These are phyloP conservation scores for Leccinum pellstonianum DNA, from an alignment of 768 basidiomycete genomes.

Conservation along the genomic window DNA sequence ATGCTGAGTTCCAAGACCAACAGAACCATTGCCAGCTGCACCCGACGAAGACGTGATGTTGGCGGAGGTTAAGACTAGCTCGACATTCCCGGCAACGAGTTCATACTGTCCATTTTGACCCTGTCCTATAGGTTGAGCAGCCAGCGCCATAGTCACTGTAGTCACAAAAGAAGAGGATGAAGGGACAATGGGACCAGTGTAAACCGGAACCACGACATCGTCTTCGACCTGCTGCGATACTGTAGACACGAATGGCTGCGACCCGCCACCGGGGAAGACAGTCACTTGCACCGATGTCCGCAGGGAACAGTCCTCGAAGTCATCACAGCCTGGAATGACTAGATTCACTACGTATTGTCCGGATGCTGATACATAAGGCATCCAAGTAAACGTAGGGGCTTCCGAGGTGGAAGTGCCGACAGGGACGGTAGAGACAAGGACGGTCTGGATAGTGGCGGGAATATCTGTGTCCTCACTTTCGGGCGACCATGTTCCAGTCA, in stretches of 20 bases:
- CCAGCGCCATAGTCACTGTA: conserved; percentile 74
- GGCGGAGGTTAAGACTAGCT: conserved; percentile 69
- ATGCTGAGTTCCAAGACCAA: conserved; percentile 36
- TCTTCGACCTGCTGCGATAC: conserved; percentile 69
- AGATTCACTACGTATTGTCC: conserved; percentile 85
- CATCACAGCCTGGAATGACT: conserved; percentile 81
- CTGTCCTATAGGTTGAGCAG: conserved; percentile 57
- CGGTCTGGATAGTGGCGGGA: conserved; percentile 73
- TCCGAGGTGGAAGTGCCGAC: conserved; percentile 60
- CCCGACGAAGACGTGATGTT: conserved; percentile 40
- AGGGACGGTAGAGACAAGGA: conserved; percentile 64
- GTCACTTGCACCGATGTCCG: conserved; percentile 83
- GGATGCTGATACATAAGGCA: conserved; percentile 87
- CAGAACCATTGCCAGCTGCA: conserved; percentile 28
- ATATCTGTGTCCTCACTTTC: conserved; percentile 68
- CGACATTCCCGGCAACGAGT: conserved; percentile 84
- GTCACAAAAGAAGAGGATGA: conserved; percentile 68
- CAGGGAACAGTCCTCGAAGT: conserved; percentile 73
- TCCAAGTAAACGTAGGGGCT: conserved; percentile 85
- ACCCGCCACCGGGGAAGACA: conserved; percentile 73
- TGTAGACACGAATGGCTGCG: conserved; percentile 63
- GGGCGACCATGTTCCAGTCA: conserved; percentile 69
- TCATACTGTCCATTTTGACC: conserved; percentile 70
- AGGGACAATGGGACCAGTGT: conserved; percentile 81
- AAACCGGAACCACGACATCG: conserved; percentile 65